A percentile compares a stretch with the other conserved stretches of the same genome.
phyloP scores from a whole-genome alignment of 805 yeast species.

The Teunomyces pallodes region DNA sequence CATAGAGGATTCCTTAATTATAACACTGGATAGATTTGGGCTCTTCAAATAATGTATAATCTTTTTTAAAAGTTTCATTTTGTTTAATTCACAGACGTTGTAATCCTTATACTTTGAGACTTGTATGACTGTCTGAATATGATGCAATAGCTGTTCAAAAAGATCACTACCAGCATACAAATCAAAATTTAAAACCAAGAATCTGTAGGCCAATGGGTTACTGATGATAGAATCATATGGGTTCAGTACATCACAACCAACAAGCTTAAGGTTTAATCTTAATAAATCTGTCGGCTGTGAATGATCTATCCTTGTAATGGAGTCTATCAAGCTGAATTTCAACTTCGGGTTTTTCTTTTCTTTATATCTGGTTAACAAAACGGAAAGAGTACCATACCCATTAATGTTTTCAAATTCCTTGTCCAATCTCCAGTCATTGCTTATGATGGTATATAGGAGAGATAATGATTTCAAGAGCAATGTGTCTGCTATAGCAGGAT shows the following conservation, averaged over 20 bases:
- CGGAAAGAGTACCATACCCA: slow-evolving; percentile 60
- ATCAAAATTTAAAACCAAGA: slow-evolving; percentile 53
- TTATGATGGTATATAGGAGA: slow-evolving; percentile 42
- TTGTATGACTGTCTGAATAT: slow-evolving; percentile 53
- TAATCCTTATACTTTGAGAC: slow-evolving; percentile 43
- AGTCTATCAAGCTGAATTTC: slow-evolving; percentile 8
- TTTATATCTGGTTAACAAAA: slow-evolving; percentile 50
- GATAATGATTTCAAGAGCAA: slow-evolving; percentile 34
- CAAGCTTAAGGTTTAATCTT: slow-evolving; percentile 31
- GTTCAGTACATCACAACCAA: slow-evolving; percentile 53
- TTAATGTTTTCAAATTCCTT: slow-evolving; percentile 58
- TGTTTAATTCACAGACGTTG: slow-evolving; percentile 52
- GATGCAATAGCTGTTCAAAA: slow-evolving; percentile 53
- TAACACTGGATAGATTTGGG: slow-evolving; percentile 10
- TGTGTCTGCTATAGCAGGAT: slow-evolving; percentile 14
- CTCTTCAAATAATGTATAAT: slow-evolving; percentile 50
- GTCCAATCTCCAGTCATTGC: slow-evolving; percentile 48
- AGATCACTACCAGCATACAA: slow-evolving; percentile 61
- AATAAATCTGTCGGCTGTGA: slow-evolving; percentile 38
- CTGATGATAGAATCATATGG: slow-evolving; percentile 57
- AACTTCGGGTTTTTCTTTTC: slow-evolving; percentile 16
- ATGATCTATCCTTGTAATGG: background rate
- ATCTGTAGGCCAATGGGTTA: slow-evolving; percentile 55
- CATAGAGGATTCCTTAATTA: slow-evolving; percentile 7
- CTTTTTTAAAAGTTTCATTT: slow-evolving; percentile 48